These are phyloP conservation scores for Paracorniculantispora psalliotae DNA, from an alignment of 2,329 filamentous ascomycete species.

Conservation along the genomic window DNA sequence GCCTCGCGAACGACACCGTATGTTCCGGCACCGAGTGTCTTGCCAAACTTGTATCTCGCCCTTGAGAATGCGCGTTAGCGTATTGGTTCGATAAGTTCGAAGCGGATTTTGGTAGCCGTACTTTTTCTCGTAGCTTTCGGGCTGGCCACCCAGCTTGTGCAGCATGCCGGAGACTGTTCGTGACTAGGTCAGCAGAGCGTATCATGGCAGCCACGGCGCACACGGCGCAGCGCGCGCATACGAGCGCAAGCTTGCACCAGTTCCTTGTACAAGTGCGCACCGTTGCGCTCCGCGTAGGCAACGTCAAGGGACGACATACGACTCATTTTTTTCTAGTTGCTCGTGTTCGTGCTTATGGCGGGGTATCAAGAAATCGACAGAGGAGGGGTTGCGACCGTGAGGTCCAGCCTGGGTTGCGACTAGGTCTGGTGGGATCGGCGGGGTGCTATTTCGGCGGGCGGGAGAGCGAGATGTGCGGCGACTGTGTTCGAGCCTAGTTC, in stretches of 20 bases:
- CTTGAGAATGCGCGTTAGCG: constrained; percentile 36
- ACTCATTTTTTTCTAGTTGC: constrained; percentile 6
- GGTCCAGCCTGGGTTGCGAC: background rate
- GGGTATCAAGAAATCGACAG: constrained; percentile 6
- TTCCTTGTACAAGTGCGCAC: background rate
- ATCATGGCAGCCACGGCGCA: background rate
- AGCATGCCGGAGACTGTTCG: constrained; percentile 76
- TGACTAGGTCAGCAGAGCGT: background rate
- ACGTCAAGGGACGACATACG: constrained; percentile 1
- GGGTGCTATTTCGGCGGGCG: background rate
- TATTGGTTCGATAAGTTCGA: background rate
- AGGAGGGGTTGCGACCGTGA: constrained; percentile 7
- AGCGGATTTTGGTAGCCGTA: constrained; percentile 32
- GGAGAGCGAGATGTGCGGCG: background rate
- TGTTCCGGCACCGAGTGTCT: constrained; percentile 90
- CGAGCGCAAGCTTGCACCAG: background rate
- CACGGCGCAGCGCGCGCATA: background rate
- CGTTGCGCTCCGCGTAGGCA: background rate
- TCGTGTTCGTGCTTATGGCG: background rate
- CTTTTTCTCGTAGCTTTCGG: constrained; percentile 99
- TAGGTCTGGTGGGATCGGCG: background rate
- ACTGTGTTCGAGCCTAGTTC: background rate
- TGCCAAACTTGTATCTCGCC: constrained; percentile 84
- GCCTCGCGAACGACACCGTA: constrained; percentile 98
- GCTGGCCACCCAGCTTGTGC: constrained; percentile 93